phyloP scores from a whole-genome alignment of 2,329 filamentous ascomycete genomes.

The Bipolaris cookei region DNA sequence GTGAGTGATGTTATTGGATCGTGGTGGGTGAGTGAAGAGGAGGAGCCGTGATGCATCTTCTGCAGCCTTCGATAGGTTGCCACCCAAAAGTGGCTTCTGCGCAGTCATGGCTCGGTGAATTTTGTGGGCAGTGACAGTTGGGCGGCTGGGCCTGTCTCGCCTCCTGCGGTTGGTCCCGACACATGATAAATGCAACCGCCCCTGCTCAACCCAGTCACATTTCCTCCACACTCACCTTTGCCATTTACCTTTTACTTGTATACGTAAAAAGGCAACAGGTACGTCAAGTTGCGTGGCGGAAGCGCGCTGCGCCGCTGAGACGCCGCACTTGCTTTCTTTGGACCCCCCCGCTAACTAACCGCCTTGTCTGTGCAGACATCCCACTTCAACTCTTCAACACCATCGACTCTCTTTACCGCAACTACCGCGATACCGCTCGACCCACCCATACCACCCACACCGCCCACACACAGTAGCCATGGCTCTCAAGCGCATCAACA shows the following conservation, averaged over 20 bases:
- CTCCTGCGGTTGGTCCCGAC: constrained; percentile 25
- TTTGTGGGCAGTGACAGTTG: constrained; percentile 27
- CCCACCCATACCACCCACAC: constrained; percentile 20
- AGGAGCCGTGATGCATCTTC: constrained; percentile 24
- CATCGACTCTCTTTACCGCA: constrained; percentile 33
- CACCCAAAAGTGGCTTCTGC: constrained; percentile 32
- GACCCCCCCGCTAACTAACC: constrained; percentile 40
- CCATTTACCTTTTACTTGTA: constrained; percentile 11
- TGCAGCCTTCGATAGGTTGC: constrained; percentile 40
- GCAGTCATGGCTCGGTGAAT: constrained; percentile 38
- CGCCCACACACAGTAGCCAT: constrained; percentile 56
- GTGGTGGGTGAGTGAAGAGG: constrained; percentile 14
- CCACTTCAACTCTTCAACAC: constrained; percentile 45
- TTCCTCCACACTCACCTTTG: constrained; percentile 8
- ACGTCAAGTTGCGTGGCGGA: constrained; percentile 29
- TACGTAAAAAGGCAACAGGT: constrained; percentile 23
- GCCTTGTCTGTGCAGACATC: constrained; percentile 38
- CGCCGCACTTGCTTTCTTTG: constrained; percentile 44
- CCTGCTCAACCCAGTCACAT: constrained; percentile 19
- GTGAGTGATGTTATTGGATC: constrained; percentile 25
- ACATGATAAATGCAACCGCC: constrained; percentile 33
- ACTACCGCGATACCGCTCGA: constrained; percentile 16
- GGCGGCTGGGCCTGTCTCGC: constrained; percentile 29
- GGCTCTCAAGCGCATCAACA: constrained; percentile 94
- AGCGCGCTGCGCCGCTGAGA: constrained; percentile 41